These are phyloP conservation scores for Parmelia sp. DNA, from an alignment of 495 filamentous ascomycete species.

Conservation along the genomic window DNA sequence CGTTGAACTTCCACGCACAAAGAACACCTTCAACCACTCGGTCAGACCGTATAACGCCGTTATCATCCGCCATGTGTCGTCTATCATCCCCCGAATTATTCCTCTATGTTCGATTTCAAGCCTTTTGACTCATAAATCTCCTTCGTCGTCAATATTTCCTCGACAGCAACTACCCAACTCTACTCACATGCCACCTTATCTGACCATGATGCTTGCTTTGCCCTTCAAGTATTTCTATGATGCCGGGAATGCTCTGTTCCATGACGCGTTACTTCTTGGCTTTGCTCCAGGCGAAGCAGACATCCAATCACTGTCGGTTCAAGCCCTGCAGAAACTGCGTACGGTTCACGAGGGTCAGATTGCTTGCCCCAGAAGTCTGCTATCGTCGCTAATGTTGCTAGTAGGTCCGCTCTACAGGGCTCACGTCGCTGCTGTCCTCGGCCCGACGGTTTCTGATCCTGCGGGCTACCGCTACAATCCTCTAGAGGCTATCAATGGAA, in stretches of 20 bases:
- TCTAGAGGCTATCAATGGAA: neutral
- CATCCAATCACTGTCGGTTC: neutral
- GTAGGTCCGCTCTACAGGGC: neutral
- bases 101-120: neutral
- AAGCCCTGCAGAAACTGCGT: neutral
- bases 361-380: neutral
- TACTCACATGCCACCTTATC: neutral
- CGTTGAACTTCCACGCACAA: too few relatives aligned
- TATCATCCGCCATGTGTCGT: neutral
- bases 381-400: neutral
- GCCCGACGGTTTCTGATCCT: neutral
- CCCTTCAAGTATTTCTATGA: neutral
- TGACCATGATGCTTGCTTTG: neutral
- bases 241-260: neutral
- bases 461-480: neutral
- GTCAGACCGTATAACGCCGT: neutral
- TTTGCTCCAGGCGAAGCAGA: neutral
- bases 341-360: neutral
- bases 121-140: neutral
- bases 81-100: neutral
- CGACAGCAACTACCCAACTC: neutral
- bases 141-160: neutral
- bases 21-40: neutral
- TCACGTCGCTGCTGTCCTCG: neutral
- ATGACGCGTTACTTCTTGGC: neutral